Evolutionary conservation across 805 yeast species (phyloP).

Genomic region (Cephaloascus fragrans): DNA sequence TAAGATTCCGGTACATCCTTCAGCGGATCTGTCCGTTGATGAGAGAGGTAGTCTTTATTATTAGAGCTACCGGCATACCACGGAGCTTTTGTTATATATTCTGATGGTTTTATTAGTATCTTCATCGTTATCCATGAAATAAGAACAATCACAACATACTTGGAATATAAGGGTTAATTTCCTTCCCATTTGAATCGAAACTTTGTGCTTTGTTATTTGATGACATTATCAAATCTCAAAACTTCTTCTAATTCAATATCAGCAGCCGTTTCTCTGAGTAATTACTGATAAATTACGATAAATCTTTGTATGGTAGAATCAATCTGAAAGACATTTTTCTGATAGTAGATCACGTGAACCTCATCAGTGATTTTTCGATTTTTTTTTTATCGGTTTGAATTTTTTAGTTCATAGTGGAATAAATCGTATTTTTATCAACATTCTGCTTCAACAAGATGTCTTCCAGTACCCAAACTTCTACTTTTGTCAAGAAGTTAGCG

Average conservation of each 20-base stretch:
- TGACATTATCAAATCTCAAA: no score
- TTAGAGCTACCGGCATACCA: constrained; percentile 22
- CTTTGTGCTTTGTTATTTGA: no score
- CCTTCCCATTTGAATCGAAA: constrained; percentile 4
- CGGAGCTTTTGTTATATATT: constrained; percentile 26
- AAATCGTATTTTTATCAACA: no score
- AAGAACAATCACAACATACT: constrained; percentile 14
- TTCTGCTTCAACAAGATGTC: background rate
- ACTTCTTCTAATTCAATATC: no score
- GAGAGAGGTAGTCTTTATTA: constrained; percentile 38
- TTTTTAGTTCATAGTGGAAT: background rate
- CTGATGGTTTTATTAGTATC: constrained; percentile 5
- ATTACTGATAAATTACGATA: no score
- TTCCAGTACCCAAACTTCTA: constrained; percentile 20
- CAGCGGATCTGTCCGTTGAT: constrained; percentile 40
- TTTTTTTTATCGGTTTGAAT: background rate
- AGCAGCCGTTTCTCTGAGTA: no score
- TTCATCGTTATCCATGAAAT: constrained; percentile 29
- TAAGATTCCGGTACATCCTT: constrained; percentile 29
- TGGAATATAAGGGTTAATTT: constrained; percentile 23
- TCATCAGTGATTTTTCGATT: background rate
- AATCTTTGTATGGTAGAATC: no score
- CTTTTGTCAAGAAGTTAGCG: constrained; percentile 74
- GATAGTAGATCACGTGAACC: background rate
- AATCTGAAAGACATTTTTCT: background rate